Base-by-base conservation (phyloP, 805 yeast species). In the Candida pseudoglaebosa region DNA sequence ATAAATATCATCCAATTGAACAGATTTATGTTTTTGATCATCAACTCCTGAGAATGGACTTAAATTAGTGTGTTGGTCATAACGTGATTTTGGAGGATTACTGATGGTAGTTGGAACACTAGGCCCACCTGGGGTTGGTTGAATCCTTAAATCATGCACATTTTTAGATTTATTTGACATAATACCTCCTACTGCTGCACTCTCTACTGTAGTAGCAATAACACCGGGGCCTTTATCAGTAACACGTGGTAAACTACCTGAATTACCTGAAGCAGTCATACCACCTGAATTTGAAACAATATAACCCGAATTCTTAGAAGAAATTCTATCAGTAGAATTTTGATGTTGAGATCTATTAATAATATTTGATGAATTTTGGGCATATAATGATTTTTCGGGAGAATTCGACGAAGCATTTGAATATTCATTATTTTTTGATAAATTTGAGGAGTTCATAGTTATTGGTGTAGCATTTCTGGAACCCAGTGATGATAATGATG, bases 1-100 rank as follows among this genome's bases (percentile, higher is more conserved):
- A 46, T 68, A 68, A 19, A 68, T 68, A 37, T 68, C 73, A 1
- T 62, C 63, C 41, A 68, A 54, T 48, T 65, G 69, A n/a, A 66
- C 54, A 1, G 69, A 63, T 35, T 50, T 50, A 47, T 64, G 70
- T 31, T 49, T 50, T 20, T 53, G 8, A 24, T 13, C 10, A 24
- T 21, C 21, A 14, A 21, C 26, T 7, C 31, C 1, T 21, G 33
- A 16, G 26, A 32, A 30, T 28, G 36, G 8, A 10, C 8, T n/a
- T 16, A 31, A n/a, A 5, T 4, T 19, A 37, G n/a, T 12, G 13
- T 14, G 16, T 3, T 30, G 12, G 8, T 21, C 14, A n/a, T 36
- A 28, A 14, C 24, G 14, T 12, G 21, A 10, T 14, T 37, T 34
- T 3, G 32, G 24, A 12, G 29, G 14, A 7, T 26, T 26, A 19